Evolutionary conservation across 495 filamentous ascomycete genomes (phyloP).

Genomic region (Xylaria grammica): DNA sequence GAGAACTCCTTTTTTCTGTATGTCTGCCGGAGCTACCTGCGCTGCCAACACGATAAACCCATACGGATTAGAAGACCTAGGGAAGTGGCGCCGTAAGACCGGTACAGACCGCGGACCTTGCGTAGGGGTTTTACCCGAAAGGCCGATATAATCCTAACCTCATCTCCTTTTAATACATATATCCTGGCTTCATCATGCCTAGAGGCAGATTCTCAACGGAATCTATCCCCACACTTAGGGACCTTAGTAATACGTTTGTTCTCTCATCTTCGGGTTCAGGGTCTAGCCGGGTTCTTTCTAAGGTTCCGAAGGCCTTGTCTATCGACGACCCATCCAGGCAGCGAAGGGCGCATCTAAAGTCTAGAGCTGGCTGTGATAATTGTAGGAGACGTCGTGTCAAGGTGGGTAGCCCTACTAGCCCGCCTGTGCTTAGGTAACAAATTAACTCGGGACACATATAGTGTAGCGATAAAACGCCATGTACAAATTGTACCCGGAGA

Average conservation of each 20-base stretch:
- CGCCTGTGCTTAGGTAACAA: background rate
- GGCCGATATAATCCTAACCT: background rate
- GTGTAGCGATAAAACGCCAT: slow-evolving; percentile 22
- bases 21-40: background rate
- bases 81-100: background rate
- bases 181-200: background rate
- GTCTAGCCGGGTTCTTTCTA: slow-evolving; percentile 18
- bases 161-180: background rate
- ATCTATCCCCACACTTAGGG: slow-evolving; percentile 11
- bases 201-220: background rate
- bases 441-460: slow-evolving; percentile 5
- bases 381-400: slow-evolving; percentile 32
- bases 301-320: slow-evolving; percentile 22
- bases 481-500: slow-evolving; percentile 9
- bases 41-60: background rate
- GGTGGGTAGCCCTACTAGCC: background rate
- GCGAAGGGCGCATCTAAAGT: slow-evolving; percentile 25
- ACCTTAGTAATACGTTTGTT: slow-evolving; percentile 29
- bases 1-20: background rate
- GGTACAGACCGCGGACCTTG: background rate
- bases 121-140: background rate
- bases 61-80: background rate
- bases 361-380: slow-evolving; percentile 27
- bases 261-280: slow-evolving; percentile 17
- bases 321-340: slow-evolving; percentile 27